Evolutionary conservation across 129 eudicot species (phyloP).

Genomic region (Centella asiatica): DNA sequence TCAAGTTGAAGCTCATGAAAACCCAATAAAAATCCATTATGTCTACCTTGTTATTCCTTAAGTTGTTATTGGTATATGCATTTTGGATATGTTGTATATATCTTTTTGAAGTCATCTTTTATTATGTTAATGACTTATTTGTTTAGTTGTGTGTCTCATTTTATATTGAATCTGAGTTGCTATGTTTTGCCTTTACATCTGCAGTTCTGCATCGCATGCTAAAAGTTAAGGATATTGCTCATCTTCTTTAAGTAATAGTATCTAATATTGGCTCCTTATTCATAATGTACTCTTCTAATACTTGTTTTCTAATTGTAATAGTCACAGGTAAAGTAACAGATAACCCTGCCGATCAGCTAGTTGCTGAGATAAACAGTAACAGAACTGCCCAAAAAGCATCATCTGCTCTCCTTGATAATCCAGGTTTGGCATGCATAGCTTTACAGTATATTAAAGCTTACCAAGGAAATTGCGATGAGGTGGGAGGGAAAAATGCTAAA

Average conservation of each 20-base stretch:
- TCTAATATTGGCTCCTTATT: not conserved
- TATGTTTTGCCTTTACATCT: not conserved
- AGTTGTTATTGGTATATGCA: not conserved
- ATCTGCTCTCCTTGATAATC: conserved; percentile 47
- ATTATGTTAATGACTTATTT: not conserved
- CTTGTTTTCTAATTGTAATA: not conserved
- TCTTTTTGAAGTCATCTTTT: not conserved
- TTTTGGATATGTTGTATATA: not conserved
- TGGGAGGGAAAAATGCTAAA: conserved; percentile 64
- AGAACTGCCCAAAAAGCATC: conserved; percentile 54
- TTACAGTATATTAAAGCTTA: conserved; percentile 92
- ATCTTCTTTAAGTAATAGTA: not conserved
- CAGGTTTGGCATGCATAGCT: conserved; percentile 84
- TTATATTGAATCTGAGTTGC: not conserved
- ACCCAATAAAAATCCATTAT: too few species aligned
- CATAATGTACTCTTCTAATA: not conserved
- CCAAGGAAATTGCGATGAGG: conserved; percentile 59
- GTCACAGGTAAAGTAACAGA: conserved; percentile 53
- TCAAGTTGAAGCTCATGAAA: not conserved
- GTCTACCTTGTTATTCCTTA: not conserved
- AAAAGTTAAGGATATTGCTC: not conserved
- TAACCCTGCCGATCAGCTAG: conserved; percentile 87
- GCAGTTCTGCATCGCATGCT: not conserved
- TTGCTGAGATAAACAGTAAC: conserved; percentile 58
- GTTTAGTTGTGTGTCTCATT: not conserved